phyloP scores from a whole-genome alignment of 768 basidiomycete species.

The Panellus pusillus region DNA sequence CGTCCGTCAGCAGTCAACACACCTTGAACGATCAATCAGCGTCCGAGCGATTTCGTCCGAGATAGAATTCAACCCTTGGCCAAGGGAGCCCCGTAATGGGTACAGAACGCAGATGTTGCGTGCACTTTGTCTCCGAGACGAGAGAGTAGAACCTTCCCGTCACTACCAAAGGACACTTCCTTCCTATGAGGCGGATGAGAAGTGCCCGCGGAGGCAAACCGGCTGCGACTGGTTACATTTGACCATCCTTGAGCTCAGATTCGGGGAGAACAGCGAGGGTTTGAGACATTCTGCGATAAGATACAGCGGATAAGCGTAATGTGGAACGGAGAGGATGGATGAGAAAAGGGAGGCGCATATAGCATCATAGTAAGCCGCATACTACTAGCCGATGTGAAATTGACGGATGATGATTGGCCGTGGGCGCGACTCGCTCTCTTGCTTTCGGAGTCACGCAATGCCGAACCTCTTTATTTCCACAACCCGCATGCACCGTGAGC shows the following conservation, averaged over 20 bases:
- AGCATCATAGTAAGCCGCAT: not conserved
- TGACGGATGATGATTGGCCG: not conserved
- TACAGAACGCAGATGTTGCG: slow-evolving; percentile 84
- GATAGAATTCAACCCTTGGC: slow-evolving; percentile 52
- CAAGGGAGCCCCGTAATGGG: slow-evolving; percentile 89
- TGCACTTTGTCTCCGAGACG: slow-evolving; percentile 73
- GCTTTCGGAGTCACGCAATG: not conserved
- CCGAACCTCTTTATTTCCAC: slow-evolving; percentile 34
- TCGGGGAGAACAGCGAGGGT: slow-evolving; percentile 60
- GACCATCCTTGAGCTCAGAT: slow-evolving; percentile 61
- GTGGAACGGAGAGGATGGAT: not conserved
- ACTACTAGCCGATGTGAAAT: not conserved
- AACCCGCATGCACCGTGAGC: slow-evolving; percentile 44
- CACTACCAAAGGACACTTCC: slow-evolving; percentile 68
- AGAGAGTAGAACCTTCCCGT: slow-evolving; percentile 76
- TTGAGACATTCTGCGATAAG: slow-evolving; percentile 39
- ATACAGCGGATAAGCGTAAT: slow-evolving; percentile 1
- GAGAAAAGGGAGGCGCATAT: slow-evolving; percentile 3
- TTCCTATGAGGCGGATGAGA: slow-evolving; percentile 51
- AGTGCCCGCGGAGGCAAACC: not conserved
- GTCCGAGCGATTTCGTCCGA: no score
- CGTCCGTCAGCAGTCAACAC: slow-evolving; percentile 76
- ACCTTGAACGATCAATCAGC: not conserved
- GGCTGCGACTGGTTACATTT: slow-evolving; percentile 44
- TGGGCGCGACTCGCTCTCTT: not conserved